phyloP scores from a whole-genome alignment of 2,329 filamentous ascomycete genomes.

The Phialophora tarda region DNA sequence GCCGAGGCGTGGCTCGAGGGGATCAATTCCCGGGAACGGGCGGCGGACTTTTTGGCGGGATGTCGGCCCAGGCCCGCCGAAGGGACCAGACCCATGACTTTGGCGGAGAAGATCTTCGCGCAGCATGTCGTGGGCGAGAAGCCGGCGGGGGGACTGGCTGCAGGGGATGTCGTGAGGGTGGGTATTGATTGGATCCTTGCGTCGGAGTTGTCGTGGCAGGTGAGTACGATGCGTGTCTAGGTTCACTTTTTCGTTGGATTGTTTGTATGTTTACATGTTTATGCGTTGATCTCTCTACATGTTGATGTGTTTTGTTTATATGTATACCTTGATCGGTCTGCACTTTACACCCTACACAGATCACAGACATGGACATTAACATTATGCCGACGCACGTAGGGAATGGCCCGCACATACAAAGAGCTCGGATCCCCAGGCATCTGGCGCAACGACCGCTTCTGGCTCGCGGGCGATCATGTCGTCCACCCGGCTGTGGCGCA shows the following conservation, averaged over 20 bases:
- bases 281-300: no score
- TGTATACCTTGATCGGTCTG: no score
- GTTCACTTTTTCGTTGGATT: no score
- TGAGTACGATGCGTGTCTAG: slow-evolving; percentile 29
- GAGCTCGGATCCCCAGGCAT: slow-evolving; percentile 50
- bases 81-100: slow-evolving; percentile 46
- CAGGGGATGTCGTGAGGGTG: slow-evolving; percentile 52
- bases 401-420: slow-evolving; percentile 52
- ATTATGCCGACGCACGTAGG: slow-evolving; percentile 29
- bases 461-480: slow-evolving; percentile 58
- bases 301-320: no score
- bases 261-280: no score
- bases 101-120: slow-evolving; percentile 56
- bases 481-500: slow-evolving; percentile 54
- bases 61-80: slow-evolving; percentile 1
- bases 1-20: slow-evolving; percentile 42
- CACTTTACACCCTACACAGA: no score
- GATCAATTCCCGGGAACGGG: slow-evolving; percentile 41
- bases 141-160: slow-evolving; percentile 44
- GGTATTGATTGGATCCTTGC: slow-evolving; percentile 56
- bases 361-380: neutral
- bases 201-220: slow-evolving; percentile 51
- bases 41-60: slow-evolving; percentile 17
- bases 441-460: slow-evolving; percentile 59
- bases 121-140: slow-evolving; percentile 47